Evolutionary conservation across 2,329 filamentous ascomycete genomes (phyloP), one percentile per base, ranked within the genome.

Genomic region (Stenocarpella maydis): DNA sequence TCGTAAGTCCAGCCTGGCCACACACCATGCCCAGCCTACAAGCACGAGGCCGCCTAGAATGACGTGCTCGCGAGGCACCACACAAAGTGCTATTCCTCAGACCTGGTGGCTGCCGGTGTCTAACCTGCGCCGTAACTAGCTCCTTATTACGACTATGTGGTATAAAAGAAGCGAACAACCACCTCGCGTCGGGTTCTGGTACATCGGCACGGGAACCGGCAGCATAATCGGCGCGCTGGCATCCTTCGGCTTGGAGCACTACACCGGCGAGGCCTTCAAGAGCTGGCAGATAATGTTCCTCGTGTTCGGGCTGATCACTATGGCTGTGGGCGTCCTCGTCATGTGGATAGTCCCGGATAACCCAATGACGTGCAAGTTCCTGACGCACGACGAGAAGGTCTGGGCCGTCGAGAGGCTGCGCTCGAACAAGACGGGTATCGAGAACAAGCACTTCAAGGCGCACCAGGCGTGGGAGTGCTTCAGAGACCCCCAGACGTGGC

Each of bases 361-460:
- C 15, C 68, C 68, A 1, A 72, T 70, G 70, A 63, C 21, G 24
- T 55, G 43, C 21, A 58, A 31, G 47, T 71, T 71, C 21, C 12
- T 72, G 14, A 67, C 65, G 14, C 65, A 34, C 12, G 47, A 71
- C 26, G 70, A 72, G 55, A 72, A 68, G 68, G 64, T 71, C 39
- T 72, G 71, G 52, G 70, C 69, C n/a, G 63, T 78, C 28, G 75
- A 75, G 19, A 83, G 90, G 8, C 88, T 92, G 50, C 81, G 89
- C 0, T 78, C 85, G 39, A 92, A 92, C 71, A 85, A 90, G 71
- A 89, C 91, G 75, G 90, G 90, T 4, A 88, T 92, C 24, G 89
- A 89, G 4, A 91, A 91, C 73, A 90, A 90, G 78, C 87, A 91
- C 72, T 91, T 88, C 78, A 91, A 91, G 75, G 77, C 83, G 74